These are phyloP conservation scores for Penicillium brevicompactum DNA, from an alignment of 2,329 filamentous ascomycete species.

Conservation along the genomic window DNA sequence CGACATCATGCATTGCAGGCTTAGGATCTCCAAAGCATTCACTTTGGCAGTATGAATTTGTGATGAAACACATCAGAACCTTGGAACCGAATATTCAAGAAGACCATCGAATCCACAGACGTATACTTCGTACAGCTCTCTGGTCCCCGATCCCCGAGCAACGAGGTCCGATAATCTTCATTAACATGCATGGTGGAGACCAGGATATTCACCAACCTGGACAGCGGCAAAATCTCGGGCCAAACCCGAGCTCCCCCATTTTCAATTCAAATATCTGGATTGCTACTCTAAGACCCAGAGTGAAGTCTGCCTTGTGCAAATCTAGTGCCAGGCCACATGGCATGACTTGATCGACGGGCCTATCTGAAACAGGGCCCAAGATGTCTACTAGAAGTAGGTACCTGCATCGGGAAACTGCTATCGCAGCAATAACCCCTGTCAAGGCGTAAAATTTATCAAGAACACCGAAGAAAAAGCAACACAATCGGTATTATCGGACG, in stretches of 20 bases:
- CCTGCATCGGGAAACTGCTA: background rate
- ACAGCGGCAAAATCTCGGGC: background rate
- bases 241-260: background rate
- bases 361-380: slow-evolving; percentile 6
- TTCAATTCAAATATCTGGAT: background rate
- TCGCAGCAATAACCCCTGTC: background rate
- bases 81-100: background rate
- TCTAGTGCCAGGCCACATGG: slow-evolving; percentile 8
- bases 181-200: background rate
- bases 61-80: no score
- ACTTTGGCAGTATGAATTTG: no score
- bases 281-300: background rate
- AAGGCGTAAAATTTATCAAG: background rate
- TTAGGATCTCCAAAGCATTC: background rate
- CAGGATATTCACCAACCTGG: background rate
- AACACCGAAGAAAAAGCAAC: background rate
- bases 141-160: background rate
- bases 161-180: background rate
- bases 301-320: slow-evolving; percentile 9
- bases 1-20: background rate
- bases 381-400: background rate
- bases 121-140: background rate
- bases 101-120: background rate
- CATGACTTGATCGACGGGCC: slow-evolving; percentile 10
- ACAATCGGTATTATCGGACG: background rate